Percentiles rank a stretch among this genome's conserved stretches.
phyloP scores from a whole-genome alignment of 805 yeast genomes.

The Pichia exigua region DNA sequence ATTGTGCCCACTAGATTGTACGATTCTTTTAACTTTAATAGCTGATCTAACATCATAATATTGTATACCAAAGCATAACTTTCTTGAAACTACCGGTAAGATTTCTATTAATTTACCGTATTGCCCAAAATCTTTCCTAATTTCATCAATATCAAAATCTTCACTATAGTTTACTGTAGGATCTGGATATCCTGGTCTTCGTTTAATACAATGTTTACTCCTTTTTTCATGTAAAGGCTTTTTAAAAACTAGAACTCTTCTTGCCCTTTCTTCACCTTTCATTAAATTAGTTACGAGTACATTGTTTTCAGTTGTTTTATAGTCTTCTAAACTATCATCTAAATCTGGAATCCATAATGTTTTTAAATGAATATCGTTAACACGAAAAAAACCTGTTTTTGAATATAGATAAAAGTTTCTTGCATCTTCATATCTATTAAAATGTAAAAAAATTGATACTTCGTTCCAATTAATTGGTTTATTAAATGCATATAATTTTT shows the following conservation, averaged over 20 bases:
- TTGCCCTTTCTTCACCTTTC: slow-evolving; percentile 34
- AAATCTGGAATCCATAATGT: slow-evolving; percentile 38
- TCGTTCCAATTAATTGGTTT: slow-evolving; percentile 21
- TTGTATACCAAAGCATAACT: slow-evolving; percentile 52
- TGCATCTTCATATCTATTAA: slow-evolving; percentile 48
- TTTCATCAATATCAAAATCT: slow-evolving; percentile 37
- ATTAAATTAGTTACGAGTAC: slow-evolving; percentile 17
- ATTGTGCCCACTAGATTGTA: slow-evolving; percentile 20
- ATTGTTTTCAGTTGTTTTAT: slow-evolving; percentile 7
- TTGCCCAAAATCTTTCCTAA: slow-evolving; percentile 41
- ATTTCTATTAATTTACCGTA: slow-evolving; percentile 59
- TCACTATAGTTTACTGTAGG: slow-evolving; percentile 35
- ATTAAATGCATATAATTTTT: neutral
- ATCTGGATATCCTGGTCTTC: slow-evolving; percentile 32
- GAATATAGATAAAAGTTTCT: slow-evolving; percentile 43
- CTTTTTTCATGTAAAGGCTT: slow-evolving; percentile 24
- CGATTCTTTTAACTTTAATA: slow-evolving; percentile 45
- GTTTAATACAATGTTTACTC: slow-evolving; percentile 13
- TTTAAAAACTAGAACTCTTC: slow-evolving; percentile 50
- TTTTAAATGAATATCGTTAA: slow-evolving; percentile 47
- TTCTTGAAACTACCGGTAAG: slow-evolving; percentile 59
- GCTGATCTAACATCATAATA: slow-evolving; percentile 55
- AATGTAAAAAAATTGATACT: slow-evolving; percentile 38
- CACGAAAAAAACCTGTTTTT: slow-evolving; percentile 43
- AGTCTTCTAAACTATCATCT: slow-evolving; percentile 3